Base-by-base conservation (phyloP, 192 early-diverging fungal genomes). In the Oehlia diaphana region DNA sequence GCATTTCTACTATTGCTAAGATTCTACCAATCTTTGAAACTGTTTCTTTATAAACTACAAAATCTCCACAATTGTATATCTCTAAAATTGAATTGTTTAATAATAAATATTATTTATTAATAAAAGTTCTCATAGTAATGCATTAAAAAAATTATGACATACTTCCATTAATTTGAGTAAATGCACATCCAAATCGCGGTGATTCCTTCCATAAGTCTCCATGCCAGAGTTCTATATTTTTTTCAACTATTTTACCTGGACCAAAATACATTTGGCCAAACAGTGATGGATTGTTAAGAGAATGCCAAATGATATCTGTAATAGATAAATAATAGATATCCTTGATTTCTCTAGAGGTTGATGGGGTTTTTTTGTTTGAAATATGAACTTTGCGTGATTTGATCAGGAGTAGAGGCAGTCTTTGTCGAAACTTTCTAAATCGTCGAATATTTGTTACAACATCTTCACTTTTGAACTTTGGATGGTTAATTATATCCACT, bases 241-340 rank as follows among this genome's bases (percentile, higher is more conserved):
- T 70, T 16, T 9, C 39, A 5, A 39, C 39, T n/a, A 2, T 42
- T 39, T 21, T 1, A 31, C 68, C 68, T 21, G 35, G 14, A 12
- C 31, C 12, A 33, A 70, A 70, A 21, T 70, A 70, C 68, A 70
- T 16, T 70, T 70, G 14, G 14, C 35, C 14, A 70, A 39, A 70
- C 6, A 70, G 8, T 70, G 0, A 39, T 10, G 35, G 37, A 13
- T 70, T 70, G 8, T 70, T 42, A 31, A 42, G 31, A 42, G 35
- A 70, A 39, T 70, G 7, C 39, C 21, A n/a, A 70, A 70, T 70
- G 4, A 70, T 70, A 42, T 70, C 14, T 31, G 31, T 70, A 12
- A 70, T 42, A 39, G 68, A 70, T 35, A 70, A 33, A 39, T 35
- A 39, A 39, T 70, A 70, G 6, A 42, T 42, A 21, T 70, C 14